Base-by-base conservation (phyloP, 1,284 basidiomycete species). In the Melanopsichium pennsylvanicum region DNA sequence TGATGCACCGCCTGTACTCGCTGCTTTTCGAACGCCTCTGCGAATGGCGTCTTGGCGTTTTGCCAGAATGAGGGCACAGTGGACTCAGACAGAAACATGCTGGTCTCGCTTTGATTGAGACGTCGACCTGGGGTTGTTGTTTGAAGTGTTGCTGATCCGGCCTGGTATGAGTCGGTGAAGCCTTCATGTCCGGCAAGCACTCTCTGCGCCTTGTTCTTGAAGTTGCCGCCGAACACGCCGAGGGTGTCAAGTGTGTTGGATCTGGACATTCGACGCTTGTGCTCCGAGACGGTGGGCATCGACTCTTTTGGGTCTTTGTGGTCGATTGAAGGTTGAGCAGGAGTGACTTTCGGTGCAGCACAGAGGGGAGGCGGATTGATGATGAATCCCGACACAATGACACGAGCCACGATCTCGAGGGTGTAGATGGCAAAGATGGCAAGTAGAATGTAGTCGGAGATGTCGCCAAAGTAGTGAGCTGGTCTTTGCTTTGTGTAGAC, bases 361-460 rank as follows among this genome's bases (percentile, higher is more conserved):
- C 56, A 72, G 38, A 52, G 47, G 9, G 69, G 64, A n/a, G 78
- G 78, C 9, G 94, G 93, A 79, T 97, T 93, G 56, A 97, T 86
- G 22, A 97, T 81, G 67, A 98, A 87, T 15, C 95, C 95, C 11
- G 91, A 93, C 22, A 95, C 90, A 74, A 92, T 87, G 79, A 96
- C 93, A 19, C 94, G 88, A 34, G 91, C 91, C 60, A 91, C 84
- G 48, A 91, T 88, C 83, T 98, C 95, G 33, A 96, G 58, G 88
- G 93, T 94, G 85, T 93, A 97, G 67, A 92, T 74, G 68, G 88
- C 83, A 82, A 97, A 97, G 52, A 97, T 83, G 27, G 77, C 86
- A 78, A 97, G 91, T 16, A 97, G 84, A 18, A 86, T 88, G 75
- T 87, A 89, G 81, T 97, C 93, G 73, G 93, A 90, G 92, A 93